Conservation (phyloP, 2,329 filamentous ascomycete species). For the Chaetoscypha palmicola region DNA sequence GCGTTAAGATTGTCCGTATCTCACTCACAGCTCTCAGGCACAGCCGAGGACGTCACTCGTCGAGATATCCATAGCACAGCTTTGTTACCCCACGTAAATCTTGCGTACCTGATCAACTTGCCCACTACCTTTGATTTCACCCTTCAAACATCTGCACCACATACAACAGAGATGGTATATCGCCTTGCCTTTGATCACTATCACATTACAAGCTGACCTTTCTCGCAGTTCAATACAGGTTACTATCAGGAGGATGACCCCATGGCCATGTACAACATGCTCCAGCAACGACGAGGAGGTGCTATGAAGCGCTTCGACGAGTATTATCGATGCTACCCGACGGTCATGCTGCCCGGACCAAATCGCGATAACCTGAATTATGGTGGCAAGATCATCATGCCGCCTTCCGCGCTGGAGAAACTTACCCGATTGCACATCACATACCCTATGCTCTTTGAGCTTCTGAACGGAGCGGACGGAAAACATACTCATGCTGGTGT, state of each 20-base stretch:
- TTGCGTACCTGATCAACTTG: too few species aligned
- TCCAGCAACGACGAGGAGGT: constrained; percentile 22
- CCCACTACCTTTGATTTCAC: too few species aligned
- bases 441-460: constrained; percentile 94
- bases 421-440: constrained; percentile 93
- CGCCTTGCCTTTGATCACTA: neutral
- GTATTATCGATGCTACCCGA: constrained; percentile 95
- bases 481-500: constrained; percentile 89
- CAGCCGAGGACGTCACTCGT: neutral
- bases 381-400: constrained; percentile 95
- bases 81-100: too few species aligned
- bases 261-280: constrained; percentile 29
- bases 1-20: neutral
- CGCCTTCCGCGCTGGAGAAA: constrained; percentile 94
- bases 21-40: too few species aligned
- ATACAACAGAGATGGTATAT: constrained; percentile 1
- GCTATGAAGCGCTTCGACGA: constrained; percentile 82
- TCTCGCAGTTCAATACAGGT: constrained; percentile 21
- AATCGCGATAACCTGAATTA: constrained; percentile 89
- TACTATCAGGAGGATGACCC: constrained; percentile 24
- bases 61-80: too few species aligned
- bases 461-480: constrained; percentile 77
- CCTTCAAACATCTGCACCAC: too few species aligned
- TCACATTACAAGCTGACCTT: constrained; percentile 9
- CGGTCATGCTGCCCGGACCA: constrained; percentile 86